Percentiles rank a stretch among this genome's conserved stretches.
Evolutionary conservation across 2,329 filamentous ascomycete genomes (phyloP).

Genomic region (Aurifilum marmelostoma): DNA sequence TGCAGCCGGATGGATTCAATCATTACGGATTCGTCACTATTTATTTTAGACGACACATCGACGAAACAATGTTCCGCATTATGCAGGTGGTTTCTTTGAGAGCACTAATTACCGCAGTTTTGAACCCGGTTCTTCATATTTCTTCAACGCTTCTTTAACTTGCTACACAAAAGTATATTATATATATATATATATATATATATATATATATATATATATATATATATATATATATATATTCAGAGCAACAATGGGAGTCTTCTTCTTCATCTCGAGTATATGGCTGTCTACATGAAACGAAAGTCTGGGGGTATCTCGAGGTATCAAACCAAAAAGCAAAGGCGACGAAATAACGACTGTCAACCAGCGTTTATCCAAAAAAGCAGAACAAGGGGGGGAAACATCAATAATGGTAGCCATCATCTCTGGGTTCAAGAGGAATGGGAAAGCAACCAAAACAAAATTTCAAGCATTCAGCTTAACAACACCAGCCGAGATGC

Average conservation of each 20-base stretch:
- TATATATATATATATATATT: background rate
- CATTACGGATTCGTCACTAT: background rate
- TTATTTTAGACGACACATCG: too few species aligned
- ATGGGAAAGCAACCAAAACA: background rate
- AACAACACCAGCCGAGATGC: constrained; percentile 19
- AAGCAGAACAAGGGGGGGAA: background rate
- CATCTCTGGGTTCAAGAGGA: too few species aligned
- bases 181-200: too few species aligned
- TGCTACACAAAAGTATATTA: too few species aligned
- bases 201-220: background rate
- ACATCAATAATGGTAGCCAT: too few species aligned
- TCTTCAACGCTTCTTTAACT: too few species aligned
- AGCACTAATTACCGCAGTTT: too few species aligned
- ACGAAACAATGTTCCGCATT: too few species aligned
- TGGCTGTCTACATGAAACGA: constrained; percentile 15
- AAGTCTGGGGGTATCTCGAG: constrained; percentile 24
- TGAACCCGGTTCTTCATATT: too few species aligned
- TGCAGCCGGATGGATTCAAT: background rate
- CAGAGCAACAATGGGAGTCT: background rate
- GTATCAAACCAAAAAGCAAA: background rate
- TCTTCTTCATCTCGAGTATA: background rate
- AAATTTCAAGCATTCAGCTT: constrained; percentile 16
- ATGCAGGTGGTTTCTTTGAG: too few species aligned
- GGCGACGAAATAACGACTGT: too few species aligned
- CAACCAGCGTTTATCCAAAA: background rate